Evolutionary conservation across 768 basidiomycete genomes (phyloP).

Genomic region (Paxillus involutus): DNA sequence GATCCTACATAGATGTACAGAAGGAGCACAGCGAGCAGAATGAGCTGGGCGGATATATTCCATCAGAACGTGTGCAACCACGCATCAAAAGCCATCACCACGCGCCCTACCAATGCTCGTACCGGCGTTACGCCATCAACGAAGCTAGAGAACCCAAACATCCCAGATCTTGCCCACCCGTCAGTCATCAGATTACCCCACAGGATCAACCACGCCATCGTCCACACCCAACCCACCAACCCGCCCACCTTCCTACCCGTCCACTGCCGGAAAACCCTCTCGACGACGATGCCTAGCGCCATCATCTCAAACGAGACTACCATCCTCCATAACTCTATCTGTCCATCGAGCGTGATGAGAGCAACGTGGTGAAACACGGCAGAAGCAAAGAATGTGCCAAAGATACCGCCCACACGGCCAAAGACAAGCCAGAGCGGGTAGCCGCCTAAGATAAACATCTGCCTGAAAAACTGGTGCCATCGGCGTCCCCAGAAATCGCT

Average conservation of each 20-base stretch:
- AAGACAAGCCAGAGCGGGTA: conserved; percentile 33
- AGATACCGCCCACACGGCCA: conserved; percentile 47
- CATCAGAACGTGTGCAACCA: conserved; percentile 9
- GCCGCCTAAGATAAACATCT: conserved; percentile 30
- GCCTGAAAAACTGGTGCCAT: conserved; percentile 40
- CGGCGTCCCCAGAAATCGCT: conserved; percentile 36
- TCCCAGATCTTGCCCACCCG: conserved; percentile 13
- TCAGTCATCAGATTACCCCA: conserved; percentile 27
- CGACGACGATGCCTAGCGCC: conserved; percentile 50
- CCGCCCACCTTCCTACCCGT: conserved; percentile 32
- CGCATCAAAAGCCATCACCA: conserved; percentile 9
- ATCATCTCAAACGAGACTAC: conserved; percentile 55
- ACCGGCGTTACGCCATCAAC: conserved; percentile 9
- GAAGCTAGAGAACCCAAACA: conserved; percentile 6
- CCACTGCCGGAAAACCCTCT: conserved; percentile 28
- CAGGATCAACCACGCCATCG: conserved; percentile 24
- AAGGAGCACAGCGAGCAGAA: not conserved
- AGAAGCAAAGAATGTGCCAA: conserved; percentile 60
- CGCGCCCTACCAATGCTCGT: conserved; percentile 7
- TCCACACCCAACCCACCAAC: conserved; percentile 35
- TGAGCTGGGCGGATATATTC: not conserved
- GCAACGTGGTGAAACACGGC: conserved; percentile 54
- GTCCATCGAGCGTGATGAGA: conserved; percentile 49
- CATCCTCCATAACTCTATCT: conserved; percentile 41
- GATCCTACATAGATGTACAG: not conserved